phyloP scores from a whole-genome alignment of 192 early-diverging fungal genomes.

The Umbelopsis isabellina region DNA sequence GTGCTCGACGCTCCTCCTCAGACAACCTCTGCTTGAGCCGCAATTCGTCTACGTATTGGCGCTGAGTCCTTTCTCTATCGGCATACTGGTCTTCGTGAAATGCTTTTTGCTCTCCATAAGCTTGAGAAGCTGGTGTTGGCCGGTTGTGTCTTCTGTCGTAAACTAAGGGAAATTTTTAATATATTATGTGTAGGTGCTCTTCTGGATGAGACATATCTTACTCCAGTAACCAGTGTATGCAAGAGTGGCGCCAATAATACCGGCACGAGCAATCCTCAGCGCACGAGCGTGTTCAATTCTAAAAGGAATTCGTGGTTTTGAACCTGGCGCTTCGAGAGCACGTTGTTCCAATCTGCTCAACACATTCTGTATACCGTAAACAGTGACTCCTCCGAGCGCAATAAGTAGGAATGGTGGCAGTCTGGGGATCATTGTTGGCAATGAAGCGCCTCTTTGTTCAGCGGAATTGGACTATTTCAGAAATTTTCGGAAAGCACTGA shows the following conservation, averaged over 20 bases:
- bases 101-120: not conserved
- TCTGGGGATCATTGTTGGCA: constrained; percentile 26
- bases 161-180: constrained; percentile 6
- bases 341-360: constrained; percentile 26
- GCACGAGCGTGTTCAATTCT: constrained; percentile 7
- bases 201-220: not conserved
- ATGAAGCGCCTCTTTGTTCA: too few species aligned
- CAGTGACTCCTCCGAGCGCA: constrained; percentile 24
- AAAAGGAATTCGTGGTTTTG: constrained; percentile 15
- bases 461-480: too few species aligned
- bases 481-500: too few species aligned
- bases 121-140: constrained; percentile 20
- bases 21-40: not conserved
- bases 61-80: constrained; percentile 7
- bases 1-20: constrained; percentile 7
- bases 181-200: not conserved
- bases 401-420: constrained; percentile 28
- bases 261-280: constrained; percentile 8
- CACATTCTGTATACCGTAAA: constrained; percentile 30
- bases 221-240: constrained; percentile 21
- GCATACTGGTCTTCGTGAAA: constrained; percentile 15
- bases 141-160: constrained; percentile 26
- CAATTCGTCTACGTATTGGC: constrained; percentile 9
- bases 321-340: constrained; percentile 24
- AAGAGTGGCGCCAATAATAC: constrained; percentile 13